A percentile compares a stretch with the other conserved stretches of the same genome.
phyloP scores from a whole-genome alignment of 352 stramenopile genomes.

The Elongisporangium anandrum region DNA sequence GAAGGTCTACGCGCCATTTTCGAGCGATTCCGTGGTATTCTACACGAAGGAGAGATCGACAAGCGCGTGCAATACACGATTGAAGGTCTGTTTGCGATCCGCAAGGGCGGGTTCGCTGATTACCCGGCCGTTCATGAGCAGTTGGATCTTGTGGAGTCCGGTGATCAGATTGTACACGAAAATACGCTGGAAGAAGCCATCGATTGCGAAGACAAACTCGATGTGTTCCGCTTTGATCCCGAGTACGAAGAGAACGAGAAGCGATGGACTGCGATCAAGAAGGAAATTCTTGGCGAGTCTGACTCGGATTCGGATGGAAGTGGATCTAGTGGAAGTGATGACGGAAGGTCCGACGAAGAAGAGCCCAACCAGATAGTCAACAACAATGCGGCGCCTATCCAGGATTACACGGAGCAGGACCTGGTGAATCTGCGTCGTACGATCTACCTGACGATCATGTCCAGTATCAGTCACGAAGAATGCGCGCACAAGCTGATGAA shows the following conservation, averaged over 20 bases:
- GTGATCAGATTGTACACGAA: slow-evolving; percentile 99
- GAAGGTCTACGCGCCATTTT: slow-evolving; percentile 95
- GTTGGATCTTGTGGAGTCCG: slow-evolving; percentile 96
- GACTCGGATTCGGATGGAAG: slow-evolving; percentile 75
- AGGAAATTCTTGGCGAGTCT: slow-evolving; percentile 95
- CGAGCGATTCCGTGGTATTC: slow-evolving; percentile 95
- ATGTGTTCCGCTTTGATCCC: slow-evolving; percentile 94
- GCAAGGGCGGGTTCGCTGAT: slow-evolving; percentile 93
- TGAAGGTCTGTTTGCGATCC: slow-evolving; percentile 95
- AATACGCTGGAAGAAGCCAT: slow-evolving; percentile 96
- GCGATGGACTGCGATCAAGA: slow-evolving; percentile 95
- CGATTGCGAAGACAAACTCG: slow-evolving; percentile 93
- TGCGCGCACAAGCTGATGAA: slow-evolving; percentile 98
- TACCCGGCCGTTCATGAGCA: slow-evolving; percentile 93
- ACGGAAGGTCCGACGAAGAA: slow-evolving; percentile 48
- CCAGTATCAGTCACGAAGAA: slow-evolving; percentile 98
- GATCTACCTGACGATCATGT: slow-evolving; percentile 99
- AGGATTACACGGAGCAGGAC: slow-evolving; percentile 97
- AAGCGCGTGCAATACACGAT: slow-evolving; percentile 99
- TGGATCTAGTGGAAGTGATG: slow-evolving; percentile 37
- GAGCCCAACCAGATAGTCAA: slow-evolving; percentile 23
- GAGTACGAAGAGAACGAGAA: slow-evolving; percentile 96
- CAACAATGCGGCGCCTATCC: slow-evolving; percentile 57
- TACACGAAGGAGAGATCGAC: slow-evolving; percentile 97
- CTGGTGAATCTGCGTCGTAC: slow-evolving; percentile 97